Percentiles rank a stretch among this genome's conserved stretches.
phyloP scores from a whole-genome alignment of 225 moss, liverwort and hornwort genomes.

The Climacium dendroides region DNA sequence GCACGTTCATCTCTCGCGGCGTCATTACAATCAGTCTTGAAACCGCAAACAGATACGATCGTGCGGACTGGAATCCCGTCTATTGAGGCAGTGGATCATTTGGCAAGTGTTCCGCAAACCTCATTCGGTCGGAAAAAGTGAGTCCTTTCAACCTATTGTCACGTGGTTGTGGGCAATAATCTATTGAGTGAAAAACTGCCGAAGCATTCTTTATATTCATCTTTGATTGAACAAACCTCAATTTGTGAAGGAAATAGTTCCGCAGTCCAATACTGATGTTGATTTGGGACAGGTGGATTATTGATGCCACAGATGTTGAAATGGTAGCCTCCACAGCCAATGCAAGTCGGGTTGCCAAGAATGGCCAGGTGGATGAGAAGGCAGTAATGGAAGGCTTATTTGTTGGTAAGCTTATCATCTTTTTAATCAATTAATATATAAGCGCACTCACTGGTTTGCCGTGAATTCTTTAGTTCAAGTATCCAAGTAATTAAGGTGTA shows the following conservation, averaged over 20 bases:
- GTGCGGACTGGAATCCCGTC: neutral
- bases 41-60: neutral
- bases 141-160: neutral
- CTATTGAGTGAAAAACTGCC: neutral
- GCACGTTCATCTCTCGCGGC: constrained; percentile 34
- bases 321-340: constrained; percentile 70
- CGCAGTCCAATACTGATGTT: neutral
- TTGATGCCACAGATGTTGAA: constrained; percentile 43
- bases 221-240: neutral
- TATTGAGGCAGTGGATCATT: constrained; percentile 22
- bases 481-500: neutral
- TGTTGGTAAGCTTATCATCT: constrained; percentile 16
- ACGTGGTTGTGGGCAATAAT: neutral
- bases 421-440: neutral
- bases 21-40: constrained; percentile 12
- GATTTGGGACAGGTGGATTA: constrained; percentile 41
- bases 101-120: constrained; percentile 41
- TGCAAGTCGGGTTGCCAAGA: constrained; percentile 19
- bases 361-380: constrained; percentile 22
- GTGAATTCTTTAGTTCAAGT: neutral
- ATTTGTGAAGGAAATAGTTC: neutral
- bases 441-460: neutral
- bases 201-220: neutral
- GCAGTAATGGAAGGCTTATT: constrained; percentile 41
- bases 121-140: constrained; percentile 45